Conservation (phyloP, 2,329 filamentous ascomycete species). For the Ceratocystis smalleyi region DNA sequence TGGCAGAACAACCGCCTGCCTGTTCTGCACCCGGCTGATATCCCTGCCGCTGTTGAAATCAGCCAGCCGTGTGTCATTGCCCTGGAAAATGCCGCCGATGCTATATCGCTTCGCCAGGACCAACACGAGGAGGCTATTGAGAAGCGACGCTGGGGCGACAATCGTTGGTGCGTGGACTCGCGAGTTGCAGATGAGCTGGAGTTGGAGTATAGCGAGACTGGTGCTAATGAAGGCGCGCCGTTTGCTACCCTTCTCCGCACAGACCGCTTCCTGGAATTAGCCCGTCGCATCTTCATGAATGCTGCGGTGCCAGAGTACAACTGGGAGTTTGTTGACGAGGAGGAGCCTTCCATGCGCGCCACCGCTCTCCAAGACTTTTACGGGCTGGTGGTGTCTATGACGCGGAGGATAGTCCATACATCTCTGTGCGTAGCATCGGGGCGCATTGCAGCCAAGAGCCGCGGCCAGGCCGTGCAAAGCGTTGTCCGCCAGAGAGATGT, state of each 20-base stretch:
- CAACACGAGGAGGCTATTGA: slow-evolving; percentile 45
- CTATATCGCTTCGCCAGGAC: slow-evolving; percentile 49
- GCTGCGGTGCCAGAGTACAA: slow-evolving; percentile 43
- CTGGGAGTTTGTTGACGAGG: slow-evolving; percentile 45
- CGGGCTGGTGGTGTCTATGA: slow-evolving; percentile 49
- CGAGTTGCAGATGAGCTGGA: slow-evolving; percentile 24
- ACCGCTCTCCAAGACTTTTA: slow-evolving; percentile 67
- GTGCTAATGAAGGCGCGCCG: slow-evolving; percentile 25
- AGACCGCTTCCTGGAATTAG: slow-evolving; percentile 46
- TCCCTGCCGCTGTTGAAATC: slow-evolving; percentile 60
- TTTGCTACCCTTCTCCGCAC: slow-evolving; percentile 44
- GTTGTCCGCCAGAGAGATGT: slow-evolving; percentile 28
- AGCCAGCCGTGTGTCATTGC: slow-evolving; percentile 46
- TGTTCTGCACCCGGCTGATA: slow-evolving; percentile 31
- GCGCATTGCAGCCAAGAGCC: slow-evolving; percentile 40
- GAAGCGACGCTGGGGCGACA: slow-evolving; percentile 38
- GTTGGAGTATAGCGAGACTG: slow-evolving; percentile 9
- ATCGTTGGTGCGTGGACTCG: slow-evolving; percentile 49
- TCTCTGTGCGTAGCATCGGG: slow-evolving; percentile 56
- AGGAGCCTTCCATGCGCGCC: slow-evolving; percentile 52
- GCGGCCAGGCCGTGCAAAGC: slow-evolving; percentile 21
- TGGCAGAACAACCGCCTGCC: slow-evolving; percentile 21
- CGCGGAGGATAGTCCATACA: slow-evolving; percentile 53
- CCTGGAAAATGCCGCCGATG: slow-evolving; percentile 54
- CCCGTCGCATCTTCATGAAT: slow-evolving; percentile 63